These are phyloP conservation scores for Cladophialophora exuberans DNA, from an alignment of 2,329 filamentous ascomycete species.

Conservation along the genomic window DNA sequence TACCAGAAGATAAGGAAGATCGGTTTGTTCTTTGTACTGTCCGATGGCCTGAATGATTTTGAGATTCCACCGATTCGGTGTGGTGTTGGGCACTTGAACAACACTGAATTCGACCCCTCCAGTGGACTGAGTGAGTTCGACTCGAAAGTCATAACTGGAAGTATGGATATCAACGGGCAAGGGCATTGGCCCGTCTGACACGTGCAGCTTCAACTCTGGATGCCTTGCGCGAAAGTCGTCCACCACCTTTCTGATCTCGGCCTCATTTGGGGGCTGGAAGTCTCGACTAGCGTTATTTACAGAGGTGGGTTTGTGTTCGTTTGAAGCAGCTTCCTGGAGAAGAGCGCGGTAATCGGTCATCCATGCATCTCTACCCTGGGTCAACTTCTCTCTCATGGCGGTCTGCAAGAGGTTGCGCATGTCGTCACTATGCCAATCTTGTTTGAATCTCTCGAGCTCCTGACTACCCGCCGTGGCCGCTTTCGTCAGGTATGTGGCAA, in stretches of 20 bases:
- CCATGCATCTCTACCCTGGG: conserved; percentile 46
- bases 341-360: conserved; percentile 45
- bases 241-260: conserved; percentile 16
- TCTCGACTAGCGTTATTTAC: conserved; percentile 3
- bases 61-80: conserved; percentile 38
- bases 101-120: conserved; percentile 41
- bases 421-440: conserved; percentile 45
- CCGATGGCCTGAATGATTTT: conserved; percentile 37
- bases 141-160: conserved; percentile 41
- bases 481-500: conserved; percentile 42
- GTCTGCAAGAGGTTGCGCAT: conserved; percentile 44
- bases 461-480: conserved; percentile 41
- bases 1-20: conserved; percentile 46
- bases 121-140: conserved; percentile 31
- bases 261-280: conserved; percentile 7
- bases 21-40: conserved; percentile 38
- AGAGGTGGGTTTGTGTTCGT: conserved; percentile 31
- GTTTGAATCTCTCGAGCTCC: conserved; percentile 44
- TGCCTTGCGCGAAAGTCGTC: conserved; percentile 24
- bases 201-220: conserved; percentile 22
- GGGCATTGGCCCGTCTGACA: conserved; percentile 13
- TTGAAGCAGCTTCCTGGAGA: conserved; percentile 37
- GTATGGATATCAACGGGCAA: conserved; percentile 26
- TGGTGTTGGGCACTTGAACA: conserved; percentile 31
- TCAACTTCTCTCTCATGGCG: conserved; percentile 40